Base-by-base conservation (phyloP, 192 early-diverging fungal species). In the Phlyctochytrium arcticum region DNA sequence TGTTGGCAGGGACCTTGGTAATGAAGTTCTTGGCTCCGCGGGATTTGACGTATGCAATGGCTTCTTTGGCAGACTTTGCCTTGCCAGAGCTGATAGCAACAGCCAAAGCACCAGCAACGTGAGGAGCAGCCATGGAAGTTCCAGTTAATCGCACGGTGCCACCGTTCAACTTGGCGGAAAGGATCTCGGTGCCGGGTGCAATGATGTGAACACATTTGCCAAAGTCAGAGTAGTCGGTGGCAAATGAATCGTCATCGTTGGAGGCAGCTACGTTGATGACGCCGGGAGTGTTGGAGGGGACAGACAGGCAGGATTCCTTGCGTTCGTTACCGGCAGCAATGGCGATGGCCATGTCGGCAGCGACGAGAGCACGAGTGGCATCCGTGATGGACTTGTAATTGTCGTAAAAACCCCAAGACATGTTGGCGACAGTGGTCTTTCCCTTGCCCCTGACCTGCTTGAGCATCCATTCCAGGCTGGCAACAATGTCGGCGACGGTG, bases 371-470 rank as follows among this genome's bases (percentile, higher is more conserved):
- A 3, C 63, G 26, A 48, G 70, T 57, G 21, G 69, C 72, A 0
- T 68, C 59, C 66, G 93, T 86, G 54, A 92, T 70, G 5, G 85
- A 75, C 36, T 70, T 76, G 60, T 81, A 87, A 55, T 76, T 73
- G 21, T 87, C 85, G 62, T 89, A n/a, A n/a, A n/a, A 90, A 37
- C 90, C 92, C 46, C 92, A 72, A 34, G 82, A 87, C 92, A 96
- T 75, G 73, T 58, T 71, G n/a, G 63, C 64, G 30, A 60, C 59
- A 30, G 57, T 19, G 32, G 29, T 32, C 26, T 33, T 58, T 44
- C 62, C 54, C 23, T 33, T 48, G 39, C 57, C 44, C 15, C 48
- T 54, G 8, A 56, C 65, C 23, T 68, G 23, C n/a, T 48, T 24
- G 31, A 24, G 54, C 15, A 73, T 75, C 35, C 46, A 86, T 37